Conservation (phyloP, 345 rosid species). For the Ailanthus altissimus region DNA sequence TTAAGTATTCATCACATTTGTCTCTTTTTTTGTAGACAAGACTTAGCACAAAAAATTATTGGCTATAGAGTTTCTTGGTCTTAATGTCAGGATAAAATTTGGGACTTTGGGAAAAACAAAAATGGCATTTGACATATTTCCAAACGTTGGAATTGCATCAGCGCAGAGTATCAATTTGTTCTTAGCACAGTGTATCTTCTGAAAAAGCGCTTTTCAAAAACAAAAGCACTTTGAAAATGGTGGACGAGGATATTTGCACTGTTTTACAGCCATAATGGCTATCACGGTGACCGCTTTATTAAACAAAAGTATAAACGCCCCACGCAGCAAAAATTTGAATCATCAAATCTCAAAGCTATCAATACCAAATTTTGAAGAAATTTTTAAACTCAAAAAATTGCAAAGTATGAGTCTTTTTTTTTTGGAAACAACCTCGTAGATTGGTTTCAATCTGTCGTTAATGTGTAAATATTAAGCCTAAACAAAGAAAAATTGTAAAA, state of each 20-base stretch:
- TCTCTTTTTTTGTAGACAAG: conserved; percentile 27
- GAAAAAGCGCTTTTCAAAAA: too few species aligned
- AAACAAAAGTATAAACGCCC: neutral
- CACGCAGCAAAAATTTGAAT: neutral
- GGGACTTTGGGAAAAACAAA: neutral
- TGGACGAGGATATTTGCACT: neutral
- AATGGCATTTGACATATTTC: neutral
- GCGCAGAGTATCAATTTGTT: neutral
- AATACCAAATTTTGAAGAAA: neutral
- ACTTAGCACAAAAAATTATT: conserved; percentile 24
- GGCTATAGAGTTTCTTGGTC: neutral
- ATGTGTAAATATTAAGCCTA: too few species aligned
- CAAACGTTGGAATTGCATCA: conserved; percentile 14
- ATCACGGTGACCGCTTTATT: neutral
- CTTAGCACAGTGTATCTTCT: too few species aligned
- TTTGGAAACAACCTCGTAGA: neutral
- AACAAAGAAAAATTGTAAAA: too few species aligned
- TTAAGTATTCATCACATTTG: conserved; percentile 28
- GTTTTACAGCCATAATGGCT: neutral
- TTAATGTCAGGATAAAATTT: neutral
- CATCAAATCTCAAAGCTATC: neutral
- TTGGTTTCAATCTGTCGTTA: too few species aligned
- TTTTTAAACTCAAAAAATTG: neutral
- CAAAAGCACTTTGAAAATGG: neutral
- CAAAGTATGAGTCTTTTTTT: neutral